These are phyloP conservation scores for Russula foetens DNA, from an alignment of 768 basidiomycete species.

Conservation along the genomic window DNA sequence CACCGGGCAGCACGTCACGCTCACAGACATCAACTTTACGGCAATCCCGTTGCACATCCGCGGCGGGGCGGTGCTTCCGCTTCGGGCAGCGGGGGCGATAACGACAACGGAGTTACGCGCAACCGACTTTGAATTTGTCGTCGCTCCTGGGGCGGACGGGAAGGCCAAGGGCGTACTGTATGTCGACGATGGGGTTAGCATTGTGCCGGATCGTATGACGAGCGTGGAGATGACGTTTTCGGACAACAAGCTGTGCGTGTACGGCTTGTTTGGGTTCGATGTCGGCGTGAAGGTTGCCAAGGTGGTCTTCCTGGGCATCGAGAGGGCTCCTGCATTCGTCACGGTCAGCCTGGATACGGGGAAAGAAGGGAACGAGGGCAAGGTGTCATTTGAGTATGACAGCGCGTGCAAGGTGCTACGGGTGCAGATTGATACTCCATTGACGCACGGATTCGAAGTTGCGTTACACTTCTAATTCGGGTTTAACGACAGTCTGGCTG, in stretches of 20 bases:
- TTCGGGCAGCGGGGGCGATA: constrained; percentile 48
- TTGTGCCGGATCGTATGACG: constrained; percentile 26
- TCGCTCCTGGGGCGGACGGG: constrained; percentile 48
- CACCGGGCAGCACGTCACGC: constrained; percentile 35
- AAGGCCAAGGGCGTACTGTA: constrained; percentile 47
- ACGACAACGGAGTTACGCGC: constrained; percentile 48
- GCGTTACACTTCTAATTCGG: not conserved
- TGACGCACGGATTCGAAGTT: constrained; percentile 28
- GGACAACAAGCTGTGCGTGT: constrained; percentile 24
- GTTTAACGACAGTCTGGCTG: too few species aligned
- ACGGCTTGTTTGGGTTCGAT: constrained; percentile 26
- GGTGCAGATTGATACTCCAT: constrained; percentile 33
- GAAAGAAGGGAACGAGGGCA: not conserved
- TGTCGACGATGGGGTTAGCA: constrained; percentile 56
- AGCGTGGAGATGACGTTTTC: constrained; percentile 25
- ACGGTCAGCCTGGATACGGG: constrained; percentile 13
- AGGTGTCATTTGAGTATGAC: constrained; percentile 30
- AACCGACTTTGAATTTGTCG: constrained; percentile 52
- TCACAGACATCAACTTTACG: constrained; percentile 43
- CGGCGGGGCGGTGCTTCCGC: constrained; percentile 50
- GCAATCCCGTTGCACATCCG: constrained; percentile 56
- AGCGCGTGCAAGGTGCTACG: constrained; percentile 34
- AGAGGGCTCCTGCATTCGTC: constrained; percentile 20
- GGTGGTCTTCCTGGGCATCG: constrained; percentile 29
- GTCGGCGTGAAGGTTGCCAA: constrained; percentile 28